Conservation (phyloP, 345 rosid genomes). For the Gynandropsis gynandra region DNA sequence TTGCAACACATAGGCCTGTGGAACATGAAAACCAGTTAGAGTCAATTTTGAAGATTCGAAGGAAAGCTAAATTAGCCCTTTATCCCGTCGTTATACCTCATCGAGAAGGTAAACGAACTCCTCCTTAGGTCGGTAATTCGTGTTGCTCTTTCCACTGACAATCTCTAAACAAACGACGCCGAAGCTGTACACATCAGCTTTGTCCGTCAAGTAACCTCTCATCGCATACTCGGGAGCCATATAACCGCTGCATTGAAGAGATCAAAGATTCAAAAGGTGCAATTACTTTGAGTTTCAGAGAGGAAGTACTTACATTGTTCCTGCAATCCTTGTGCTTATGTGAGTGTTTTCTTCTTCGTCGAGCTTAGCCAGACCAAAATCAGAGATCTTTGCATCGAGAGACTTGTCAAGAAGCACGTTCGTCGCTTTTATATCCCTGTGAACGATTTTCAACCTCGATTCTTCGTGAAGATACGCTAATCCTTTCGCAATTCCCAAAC, state of each 20-base stretch:
- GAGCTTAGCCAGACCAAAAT: slow-evolving; percentile 66
- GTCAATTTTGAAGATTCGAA: too few species aligned
- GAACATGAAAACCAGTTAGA: neutral
- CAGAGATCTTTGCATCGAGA: slow-evolving; percentile 52
- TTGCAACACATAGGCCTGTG: slow-evolving; percentile 78
- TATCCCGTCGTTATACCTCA: slow-evolving; percentile 64
- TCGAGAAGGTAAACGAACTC: slow-evolving; percentile 94
- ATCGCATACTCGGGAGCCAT: slow-evolving; percentile 99
- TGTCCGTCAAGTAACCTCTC: slow-evolving; percentile 96
- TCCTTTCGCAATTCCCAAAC: slow-evolving; percentile 65
- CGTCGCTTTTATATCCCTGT: slow-evolving; percentile 65
- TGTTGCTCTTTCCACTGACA: slow-evolving; percentile 91
- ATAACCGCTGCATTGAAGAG: slow-evolving; percentile 54
- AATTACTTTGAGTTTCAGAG: neutral
- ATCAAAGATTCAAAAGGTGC: neutral
- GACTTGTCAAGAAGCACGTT: slow-evolving; percentile 57
- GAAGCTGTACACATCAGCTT: slow-evolving; percentile 87
- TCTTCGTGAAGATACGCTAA: slow-evolving; percentile 65
- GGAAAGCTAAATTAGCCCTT: too few species aligned
- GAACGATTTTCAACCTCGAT: slow-evolving; percentile 58
- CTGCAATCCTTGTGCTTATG: slow-evolving; percentile 61
- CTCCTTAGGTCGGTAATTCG: slow-evolving; percentile 90
- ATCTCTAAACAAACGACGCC: slow-evolving; percentile 77
- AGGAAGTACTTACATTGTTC: slow-evolving; percentile 43
- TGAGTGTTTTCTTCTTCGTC: slow-evolving; percentile 63